These are phyloP conservation scores for Phytophthora pini DNA, from an alignment of 352 stramenopile genomes.

Conservation along the genomic window DNA sequence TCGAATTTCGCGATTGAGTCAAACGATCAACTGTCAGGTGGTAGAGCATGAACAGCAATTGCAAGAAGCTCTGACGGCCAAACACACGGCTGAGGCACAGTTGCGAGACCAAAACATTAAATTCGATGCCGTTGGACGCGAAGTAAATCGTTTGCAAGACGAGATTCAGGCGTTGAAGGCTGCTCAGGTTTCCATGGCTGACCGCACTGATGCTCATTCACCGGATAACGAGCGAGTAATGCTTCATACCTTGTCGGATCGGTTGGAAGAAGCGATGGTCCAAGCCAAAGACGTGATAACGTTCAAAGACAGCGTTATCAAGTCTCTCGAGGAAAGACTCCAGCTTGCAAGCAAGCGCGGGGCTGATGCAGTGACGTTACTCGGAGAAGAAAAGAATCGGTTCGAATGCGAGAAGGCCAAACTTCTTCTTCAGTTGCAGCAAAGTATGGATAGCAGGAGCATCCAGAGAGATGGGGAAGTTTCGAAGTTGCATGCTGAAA, in stretches of 20 bases:
- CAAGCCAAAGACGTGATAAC: slow-evolving; percentile 76
- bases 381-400: slow-evolving; percentile 21
- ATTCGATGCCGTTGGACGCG: slow-evolving; percentile 49
- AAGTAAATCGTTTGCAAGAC: slow-evolving; percentile 51
- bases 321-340: slow-evolving; percentile 50
- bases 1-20: slow-evolving; percentile 70
- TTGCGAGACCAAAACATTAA: slow-evolving; percentile 50
- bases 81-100: slow-evolving; percentile 39
- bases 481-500: slow-evolving; percentile 18
- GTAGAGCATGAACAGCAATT: slow-evolving; percentile 71
- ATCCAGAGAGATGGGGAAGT: slow-evolving; percentile 22
- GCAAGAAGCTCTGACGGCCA: slow-evolving; percentile 46
- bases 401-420: slow-evolving; percentile 30
- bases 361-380: slow-evolving; percentile 16
- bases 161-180: slow-evolving; percentile 53
- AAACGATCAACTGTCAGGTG: slow-evolving; percentile 72
- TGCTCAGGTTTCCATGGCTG: not conserved
- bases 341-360: slow-evolving; percentile 37
- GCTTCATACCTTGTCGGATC: slow-evolving; percentile 60
- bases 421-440: slow-evolving; percentile 32
- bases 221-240: slow-evolving; percentile 42
- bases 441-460: slow-evolving; percentile 14
- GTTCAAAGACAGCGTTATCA: slow-evolving; percentile 69
- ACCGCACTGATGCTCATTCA: slow-evolving; percentile 2
- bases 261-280: slow-evolving; percentile 67